phyloP scores from a whole-genome alignment of 2,329 filamentous ascomycete genomes.

The Diaporthe batatas region DNA sequence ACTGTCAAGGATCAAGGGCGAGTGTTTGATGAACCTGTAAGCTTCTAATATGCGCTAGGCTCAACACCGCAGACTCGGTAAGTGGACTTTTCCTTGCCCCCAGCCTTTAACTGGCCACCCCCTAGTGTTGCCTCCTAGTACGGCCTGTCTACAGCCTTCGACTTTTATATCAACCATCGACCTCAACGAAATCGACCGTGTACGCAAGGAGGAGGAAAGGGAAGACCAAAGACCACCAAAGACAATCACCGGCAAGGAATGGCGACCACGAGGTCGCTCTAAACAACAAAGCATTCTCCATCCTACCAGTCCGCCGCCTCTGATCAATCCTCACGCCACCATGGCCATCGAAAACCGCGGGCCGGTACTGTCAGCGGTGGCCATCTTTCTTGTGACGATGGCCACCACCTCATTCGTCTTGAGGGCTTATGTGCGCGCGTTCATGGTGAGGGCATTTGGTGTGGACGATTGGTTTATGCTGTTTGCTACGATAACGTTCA shows the following conservation, averaged over 20 bases:
- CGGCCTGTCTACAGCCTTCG: slow-evolving; percentile 18
- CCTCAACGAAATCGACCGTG: neutral
- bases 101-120: slow-evolving; percentile 29
- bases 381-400: slow-evolving; percentile 48
- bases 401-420: slow-evolving; percentile 49
- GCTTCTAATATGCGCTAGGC: slow-evolving; percentile 31
- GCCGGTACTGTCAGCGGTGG: slow-evolving; percentile 52
- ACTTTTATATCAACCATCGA: slow-evolving; percentile 6
- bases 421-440: slow-evolving; percentile 52
- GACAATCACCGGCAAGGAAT: neutral
- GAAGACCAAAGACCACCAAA: neutral
- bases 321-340: neutral
- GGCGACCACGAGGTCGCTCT: slow-evolving; percentile 33
- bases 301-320: neutral
- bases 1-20: slow-evolving; percentile 28
- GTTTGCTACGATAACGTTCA: slow-evolving; percentile 51
- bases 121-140: slow-evolving; percentile 27
- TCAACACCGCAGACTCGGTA: slow-evolving; percentile 22
- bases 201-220: slow-evolving; percentile 1
- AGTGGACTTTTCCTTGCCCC: slow-evolving; percentile 16
- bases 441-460: slow-evolving; percentile 55
- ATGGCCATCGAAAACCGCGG: slow-evolving; percentile 49
- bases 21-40: slow-evolving; percentile 32
- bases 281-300: slow-evolving; percentile 1
- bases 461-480: slow-evolving; percentile 57